These are phyloP conservation scores for Thozetella sp. DNA, from an alignment of 495 filamentous ascomycete genomes.

Conservation along the genomic window DNA sequence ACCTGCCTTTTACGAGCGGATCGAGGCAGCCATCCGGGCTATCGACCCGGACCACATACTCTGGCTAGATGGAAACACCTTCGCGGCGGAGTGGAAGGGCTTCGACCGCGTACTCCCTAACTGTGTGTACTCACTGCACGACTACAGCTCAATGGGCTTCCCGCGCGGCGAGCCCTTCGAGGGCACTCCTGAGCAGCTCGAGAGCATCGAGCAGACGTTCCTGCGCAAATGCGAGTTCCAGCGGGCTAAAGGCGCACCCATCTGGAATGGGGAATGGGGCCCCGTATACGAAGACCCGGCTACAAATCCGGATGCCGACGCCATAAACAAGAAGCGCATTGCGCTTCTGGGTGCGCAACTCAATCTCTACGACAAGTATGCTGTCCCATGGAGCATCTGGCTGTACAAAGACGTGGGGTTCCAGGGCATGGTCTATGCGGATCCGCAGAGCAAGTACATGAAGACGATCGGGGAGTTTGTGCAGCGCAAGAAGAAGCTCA, in stretches of 20 bases:
- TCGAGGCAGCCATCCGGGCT: constrained; percentile 55
- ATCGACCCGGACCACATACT: constrained; percentile 63
- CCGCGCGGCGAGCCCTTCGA: constrained; percentile 46
- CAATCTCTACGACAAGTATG: constrained; percentile 47
- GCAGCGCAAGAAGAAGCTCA: constrained; percentile 47
- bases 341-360: constrained; percentile 55
- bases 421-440: constrained; percentile 60
- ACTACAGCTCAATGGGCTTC: constrained; percentile 59
- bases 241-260: constrained; percentile 45
- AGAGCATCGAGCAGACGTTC: constrained; percentile 42
- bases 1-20: constrained; percentile 53
- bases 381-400: constrained; percentile 62
- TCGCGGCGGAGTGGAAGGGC: constrained; percentile 45
- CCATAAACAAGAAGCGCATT: constrained; percentile 51
- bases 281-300: constrained; percentile 54
- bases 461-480: constrained; percentile 48
- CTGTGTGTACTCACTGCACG: constrained; percentile 59
- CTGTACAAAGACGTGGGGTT: constrained; percentile 64
- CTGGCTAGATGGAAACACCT: constrained; percentile 64
- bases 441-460: constrained; percentile 48
- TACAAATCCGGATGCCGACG: constrained; percentile 34
- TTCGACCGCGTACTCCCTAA: constrained; percentile 34
- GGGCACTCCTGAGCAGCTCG: constrained; percentile 49
- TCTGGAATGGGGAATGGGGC: constrained; percentile 68
- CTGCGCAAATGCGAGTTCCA: constrained; percentile 57